Conservation (phyloP, 2,329 filamentous ascomycete genomes). For the Diplodia corticola region DNA sequence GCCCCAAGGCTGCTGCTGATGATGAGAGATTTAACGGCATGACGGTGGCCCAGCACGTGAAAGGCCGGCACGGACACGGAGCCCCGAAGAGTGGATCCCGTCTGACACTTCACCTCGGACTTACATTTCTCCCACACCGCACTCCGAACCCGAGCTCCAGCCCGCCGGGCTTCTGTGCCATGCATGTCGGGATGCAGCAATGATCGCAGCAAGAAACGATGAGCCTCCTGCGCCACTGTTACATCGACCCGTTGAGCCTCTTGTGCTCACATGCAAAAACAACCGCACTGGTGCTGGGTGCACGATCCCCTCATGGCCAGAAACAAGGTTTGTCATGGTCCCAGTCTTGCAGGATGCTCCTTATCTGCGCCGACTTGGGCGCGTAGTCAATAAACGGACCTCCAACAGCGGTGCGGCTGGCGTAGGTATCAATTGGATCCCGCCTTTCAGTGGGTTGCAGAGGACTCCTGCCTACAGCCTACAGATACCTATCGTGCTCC, state of each 20-base stretch:
- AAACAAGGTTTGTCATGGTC: not conserved
- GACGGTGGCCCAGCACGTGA: not conserved
- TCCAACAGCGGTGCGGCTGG: not conserved
- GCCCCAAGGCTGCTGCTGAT: not conserved
- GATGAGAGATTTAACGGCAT: no score
- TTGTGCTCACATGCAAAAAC: not conserved
- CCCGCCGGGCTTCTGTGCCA: not conserved
- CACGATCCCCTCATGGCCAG: not conserved
- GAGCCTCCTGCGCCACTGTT: not conserved
- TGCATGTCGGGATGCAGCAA: not conserved
- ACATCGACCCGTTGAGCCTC: not conserved
- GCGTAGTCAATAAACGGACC: not conserved
- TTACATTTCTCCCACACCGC: constrained; percentile 8
- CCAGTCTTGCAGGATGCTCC: not conserved
- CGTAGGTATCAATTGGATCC: not conserved
- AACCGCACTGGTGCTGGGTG: not conserved
- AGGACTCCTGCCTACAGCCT: not conserved
- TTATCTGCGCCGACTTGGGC: not conserved
- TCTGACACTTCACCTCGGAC: not conserved
- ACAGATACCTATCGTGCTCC: not conserved
- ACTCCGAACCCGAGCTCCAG: not conserved
- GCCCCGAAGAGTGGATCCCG: not conserved
- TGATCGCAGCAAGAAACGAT: not conserved
- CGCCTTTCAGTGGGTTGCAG: not conserved
- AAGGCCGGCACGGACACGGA: not conserved